Conservation (phyloP, 129 eudicot species). For the Calendula officinalis region DNA sequence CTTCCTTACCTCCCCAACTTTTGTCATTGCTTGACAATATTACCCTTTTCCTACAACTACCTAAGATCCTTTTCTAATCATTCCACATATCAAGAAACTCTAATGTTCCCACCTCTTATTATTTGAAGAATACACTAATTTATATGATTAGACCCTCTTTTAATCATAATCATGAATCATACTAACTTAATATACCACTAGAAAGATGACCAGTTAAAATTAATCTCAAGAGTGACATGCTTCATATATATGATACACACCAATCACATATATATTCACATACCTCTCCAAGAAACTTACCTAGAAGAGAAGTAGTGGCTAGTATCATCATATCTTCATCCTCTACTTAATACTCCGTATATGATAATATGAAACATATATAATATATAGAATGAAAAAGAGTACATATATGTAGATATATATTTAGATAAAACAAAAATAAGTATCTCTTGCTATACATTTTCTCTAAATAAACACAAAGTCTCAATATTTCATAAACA, state of each 20-base stretch:
- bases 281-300: constrained; percentile 16
- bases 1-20: constrained; percentile 1
- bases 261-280: constrained; percentile 12
- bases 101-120: background rate
- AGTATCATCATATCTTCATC: constrained; percentile 25
- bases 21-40: constrained; percentile 19
- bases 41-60: constrained; percentile 23
- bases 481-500: constrained; percentile 23
- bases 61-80: constrained; percentile 33
- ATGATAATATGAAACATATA: background rate
- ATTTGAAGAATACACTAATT: background rate
- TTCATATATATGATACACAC: constrained; percentile 10
- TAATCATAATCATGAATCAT: background rate
- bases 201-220: background rate
- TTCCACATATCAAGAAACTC: constrained; percentile 23
- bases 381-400: constrained; percentile 15
- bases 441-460: constrained; percentile 41
- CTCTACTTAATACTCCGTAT: constrained; percentile 19
- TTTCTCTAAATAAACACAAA: constrained; percentile 33
- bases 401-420: constrained; percentile 31
- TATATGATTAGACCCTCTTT: constrained; percentile 1
- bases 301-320: constrained; percentile 30
- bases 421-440: constrained; percentile 1
- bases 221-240: no score
- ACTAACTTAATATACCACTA: background rate